These are phyloP conservation scores for Ogataea polymorpha DNA, from an alignment of 805 yeast species.

Conservation along the genomic window DNA sequence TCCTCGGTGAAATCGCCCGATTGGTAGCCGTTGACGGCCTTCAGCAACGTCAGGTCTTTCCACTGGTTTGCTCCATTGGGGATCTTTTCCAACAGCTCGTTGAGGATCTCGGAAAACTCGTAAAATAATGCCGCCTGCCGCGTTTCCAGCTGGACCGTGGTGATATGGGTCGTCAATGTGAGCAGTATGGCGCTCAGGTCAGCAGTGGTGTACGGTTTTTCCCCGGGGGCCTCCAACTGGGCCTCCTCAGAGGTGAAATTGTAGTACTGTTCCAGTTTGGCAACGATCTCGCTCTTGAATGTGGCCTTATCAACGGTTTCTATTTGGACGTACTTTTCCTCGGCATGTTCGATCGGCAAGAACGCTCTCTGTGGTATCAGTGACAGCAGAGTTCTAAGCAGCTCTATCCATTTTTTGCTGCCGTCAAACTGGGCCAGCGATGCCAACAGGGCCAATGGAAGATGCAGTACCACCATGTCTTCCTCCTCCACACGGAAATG, in stretches of 20 bases:
- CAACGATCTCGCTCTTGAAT: slow-evolving; percentile 7
- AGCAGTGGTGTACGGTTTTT: slow-evolving; percentile 30
- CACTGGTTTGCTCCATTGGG: slow-evolving; percentile 38
- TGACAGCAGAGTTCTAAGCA: slow-evolving; percentile 44
- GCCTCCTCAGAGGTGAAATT: slow-evolving; percentile 4
- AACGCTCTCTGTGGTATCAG: slow-evolving; percentile 64
- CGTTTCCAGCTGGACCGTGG: slow-evolving; percentile 14
- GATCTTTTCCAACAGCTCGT: slow-evolving; percentile 40
- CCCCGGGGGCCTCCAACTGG: slow-evolving; percentile 5
- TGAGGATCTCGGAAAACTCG: slow-evolving; percentile 34
- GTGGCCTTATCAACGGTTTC: slow-evolving; percentile 10
- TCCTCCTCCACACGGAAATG: slow-evolving; percentile 80
- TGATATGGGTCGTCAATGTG: slow-evolving; percentile 28
- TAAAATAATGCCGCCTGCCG: slow-evolving; percentile 26
- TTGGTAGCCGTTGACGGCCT: slow-evolving; percentile 29
- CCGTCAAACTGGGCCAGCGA: slow-evolving; percentile 33
- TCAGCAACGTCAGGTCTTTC: slow-evolving; percentile 27
- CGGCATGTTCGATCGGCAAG: slow-evolving; percentile 48
- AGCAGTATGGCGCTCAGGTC: slow-evolving; percentile 43
- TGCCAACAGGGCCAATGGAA: slow-evolving; percentile 65
- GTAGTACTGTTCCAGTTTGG: slow-evolving; percentile 20
- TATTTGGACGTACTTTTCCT: slow-evolving; percentile 12
- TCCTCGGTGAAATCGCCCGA: slow-evolving; percentile 11
- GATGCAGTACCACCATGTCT: slow-evolving; percentile 73
- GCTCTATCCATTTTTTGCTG: slow-evolving; percentile 35